phyloP scores from a whole-genome alignment of 148 eudicot species.

The Bassia scoparia region DNA sequence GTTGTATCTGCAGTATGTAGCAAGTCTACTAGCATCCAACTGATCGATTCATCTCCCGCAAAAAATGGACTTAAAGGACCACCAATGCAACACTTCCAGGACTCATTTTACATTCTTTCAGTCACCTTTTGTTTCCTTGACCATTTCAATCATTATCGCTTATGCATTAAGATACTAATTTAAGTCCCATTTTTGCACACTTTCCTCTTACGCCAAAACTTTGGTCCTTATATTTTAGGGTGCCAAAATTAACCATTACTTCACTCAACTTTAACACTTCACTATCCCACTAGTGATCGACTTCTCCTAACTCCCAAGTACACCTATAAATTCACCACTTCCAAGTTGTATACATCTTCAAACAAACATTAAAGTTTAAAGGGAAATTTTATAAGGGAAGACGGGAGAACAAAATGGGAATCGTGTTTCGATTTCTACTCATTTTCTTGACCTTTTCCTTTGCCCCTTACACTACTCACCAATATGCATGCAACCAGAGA shows the following conservation, averaged over 20 bases:
- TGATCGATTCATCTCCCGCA: not conserved
- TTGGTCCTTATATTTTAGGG: not conserved
- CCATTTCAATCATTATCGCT: conserved; percentile 2
- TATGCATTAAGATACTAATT: not conserved
- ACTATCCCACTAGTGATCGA: conserved; percentile 5
- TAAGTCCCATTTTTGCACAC: not conserved
- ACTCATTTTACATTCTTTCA: not conserved
- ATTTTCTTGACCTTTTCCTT: conserved; percentile 24
- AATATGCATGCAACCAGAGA: conserved; percentile 32
- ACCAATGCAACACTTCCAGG: not conserved
- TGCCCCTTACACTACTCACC: conserved; percentile 22
- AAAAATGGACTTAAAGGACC: not conserved
- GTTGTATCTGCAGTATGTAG: not conserved
- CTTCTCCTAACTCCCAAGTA: no score
- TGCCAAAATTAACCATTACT: conserved; percentile 9
- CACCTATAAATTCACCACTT: conserved; percentile 5
- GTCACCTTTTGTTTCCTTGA: conserved; percentile 9
- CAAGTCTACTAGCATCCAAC: not conserved
- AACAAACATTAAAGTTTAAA: no score
- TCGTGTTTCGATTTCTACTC: not conserved
- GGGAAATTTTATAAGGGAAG: not conserved
- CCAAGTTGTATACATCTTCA: not conserved
- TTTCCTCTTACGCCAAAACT: not conserved
- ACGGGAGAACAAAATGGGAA: not conserved
- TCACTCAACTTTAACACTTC: conserved; percentile 8